A percentile compares a stretch with the other conserved stretches of the same genome.
These are phyloP conservation scores for Penicillium sp. DNA, from an alignment of 2,329 filamentous ascomycete genomes.

Conservation along the genomic window DNA sequence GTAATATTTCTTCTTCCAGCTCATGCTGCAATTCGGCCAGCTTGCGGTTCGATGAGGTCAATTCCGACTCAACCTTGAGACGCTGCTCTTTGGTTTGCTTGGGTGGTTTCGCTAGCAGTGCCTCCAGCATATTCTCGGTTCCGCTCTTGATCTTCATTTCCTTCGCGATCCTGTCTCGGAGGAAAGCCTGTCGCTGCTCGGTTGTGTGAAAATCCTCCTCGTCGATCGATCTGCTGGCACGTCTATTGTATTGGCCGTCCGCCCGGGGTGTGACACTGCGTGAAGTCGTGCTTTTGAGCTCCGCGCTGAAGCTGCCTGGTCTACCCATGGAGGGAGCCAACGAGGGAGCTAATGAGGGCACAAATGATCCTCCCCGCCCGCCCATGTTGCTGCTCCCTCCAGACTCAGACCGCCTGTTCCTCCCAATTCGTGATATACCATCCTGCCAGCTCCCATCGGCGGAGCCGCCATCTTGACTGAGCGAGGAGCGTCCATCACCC, in stretches of 20 bases:
- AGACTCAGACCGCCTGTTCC: conserved; percentile 54
- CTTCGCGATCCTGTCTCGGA: conserved; percentile 84
- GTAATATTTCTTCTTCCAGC: conserved; percentile 59
- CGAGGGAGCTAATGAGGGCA: conserved; percentile 31
- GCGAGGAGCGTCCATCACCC: conserved; percentile 38
- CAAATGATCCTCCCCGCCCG: conserved; percentile 56
- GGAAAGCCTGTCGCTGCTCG: conserved; percentile 70
- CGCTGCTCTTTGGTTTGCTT: conserved; percentile 91
- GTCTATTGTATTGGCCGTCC: conserved; percentile 53
- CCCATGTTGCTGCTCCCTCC: conserved; percentile 61
- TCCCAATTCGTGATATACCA: conserved; percentile 29
- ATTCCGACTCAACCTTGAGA: conserved; percentile 75
- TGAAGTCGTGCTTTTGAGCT: conserved; percentile 69
- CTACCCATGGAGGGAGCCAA: conserved; percentile 68
- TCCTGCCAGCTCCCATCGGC: conserved; percentile 41
- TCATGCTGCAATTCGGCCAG: conserved; percentile 59
- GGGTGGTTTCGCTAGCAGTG: conserved; percentile 87
- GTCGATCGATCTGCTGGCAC: conserved; percentile 50
- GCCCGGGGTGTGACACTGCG: conserved; percentile 60
- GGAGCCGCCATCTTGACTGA: conserved; percentile 41
- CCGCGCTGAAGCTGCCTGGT: conserved; percentile 83
- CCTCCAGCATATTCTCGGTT: conserved; percentile 96
- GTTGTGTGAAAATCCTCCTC: conserved; percentile 60
- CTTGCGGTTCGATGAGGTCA: conserved; percentile 80
- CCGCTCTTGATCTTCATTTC: conserved; percentile 98